Conservation (phyloP, 83 land plant genomes). For the Picea mariana region DNA sequence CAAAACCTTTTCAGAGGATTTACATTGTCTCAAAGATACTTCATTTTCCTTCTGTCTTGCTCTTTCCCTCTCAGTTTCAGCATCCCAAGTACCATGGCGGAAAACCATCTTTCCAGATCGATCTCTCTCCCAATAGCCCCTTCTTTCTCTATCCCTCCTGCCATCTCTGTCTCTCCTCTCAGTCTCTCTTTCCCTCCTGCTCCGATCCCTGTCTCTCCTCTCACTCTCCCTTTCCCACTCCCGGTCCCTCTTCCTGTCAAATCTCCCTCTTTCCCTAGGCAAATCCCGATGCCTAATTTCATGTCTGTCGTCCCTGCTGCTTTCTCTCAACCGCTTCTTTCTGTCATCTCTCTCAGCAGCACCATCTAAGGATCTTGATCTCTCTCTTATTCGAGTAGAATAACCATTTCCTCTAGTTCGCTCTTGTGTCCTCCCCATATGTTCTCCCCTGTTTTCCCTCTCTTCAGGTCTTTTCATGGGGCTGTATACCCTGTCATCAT, state of each 20-base stretch:
- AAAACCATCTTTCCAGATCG: slow-evolving; percentile 53
- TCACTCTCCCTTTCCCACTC: slow-evolving; percentile 37
- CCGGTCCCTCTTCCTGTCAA: slow-evolving; percentile 28
- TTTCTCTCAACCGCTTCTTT: slow-evolving; percentile 26
- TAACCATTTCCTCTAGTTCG: slow-evolving; percentile 6
- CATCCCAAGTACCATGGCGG: slow-evolving; percentile 54
- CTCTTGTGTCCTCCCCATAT: not conserved
- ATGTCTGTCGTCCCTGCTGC: slow-evolving; percentile 16
- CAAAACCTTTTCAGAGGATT: slow-evolving; percentile 23
- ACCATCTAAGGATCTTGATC: slow-evolving; percentile 16
- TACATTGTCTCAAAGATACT: slow-evolving; percentile 16
- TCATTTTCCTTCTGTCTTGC: slow-evolving; percentile 27
- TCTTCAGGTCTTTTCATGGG: not conserved
- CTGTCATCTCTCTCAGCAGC: slow-evolving; percentile 22
- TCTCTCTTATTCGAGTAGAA: slow-evolving; percentile 14
- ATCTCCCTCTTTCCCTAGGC: slow-evolving; percentile 21
- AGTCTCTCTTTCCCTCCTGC: slow-evolving; percentile 33
- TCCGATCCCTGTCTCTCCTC: slow-evolving; percentile 30
- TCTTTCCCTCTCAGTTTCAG: slow-evolving; percentile 35
- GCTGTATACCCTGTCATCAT: slow-evolving; percentile 1
- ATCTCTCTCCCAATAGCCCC: slow-evolving; percentile 76
- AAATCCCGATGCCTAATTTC: slow-evolving; percentile 14
- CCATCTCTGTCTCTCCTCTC: slow-evolving; percentile 27
- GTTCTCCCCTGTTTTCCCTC: slow-evolving; percentile 2
- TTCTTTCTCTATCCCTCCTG: slow-evolving; percentile 35